Evolutionary conservation across 331 rosid genomes (phyloP).

Genomic region (Quercus phellos): DNA sequence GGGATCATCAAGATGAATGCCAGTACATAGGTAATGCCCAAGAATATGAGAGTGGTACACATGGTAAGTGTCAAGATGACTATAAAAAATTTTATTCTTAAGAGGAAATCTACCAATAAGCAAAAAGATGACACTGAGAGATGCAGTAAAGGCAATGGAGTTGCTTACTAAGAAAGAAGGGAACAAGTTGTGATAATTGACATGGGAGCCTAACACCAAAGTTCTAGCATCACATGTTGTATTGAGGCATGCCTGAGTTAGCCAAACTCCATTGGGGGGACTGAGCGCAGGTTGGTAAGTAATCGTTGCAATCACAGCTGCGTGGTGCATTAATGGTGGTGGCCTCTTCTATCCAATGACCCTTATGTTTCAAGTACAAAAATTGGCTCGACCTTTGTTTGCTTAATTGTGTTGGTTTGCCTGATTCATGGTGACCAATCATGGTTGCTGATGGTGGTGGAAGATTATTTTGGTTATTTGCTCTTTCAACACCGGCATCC

Average conservation of each 20-base stretch:
- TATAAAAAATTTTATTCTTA: neutral
- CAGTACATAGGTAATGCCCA: neutral
- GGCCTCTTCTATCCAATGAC: neutral
- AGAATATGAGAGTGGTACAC: slow-evolving; percentile 1
- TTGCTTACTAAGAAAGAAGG: no score
- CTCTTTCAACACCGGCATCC: no score
- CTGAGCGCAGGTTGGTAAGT: slow-evolving; percentile 9
- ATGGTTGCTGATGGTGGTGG: neutral
- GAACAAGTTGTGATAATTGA: no score
- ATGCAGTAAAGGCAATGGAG: slow-evolving; percentile 14
- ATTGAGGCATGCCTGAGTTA: no score
- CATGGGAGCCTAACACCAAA: no score
- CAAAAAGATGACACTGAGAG: slow-evolving; percentile 16
- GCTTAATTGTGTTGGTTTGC: neutral
- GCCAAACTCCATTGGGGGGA: slow-evolving; percentile 22
- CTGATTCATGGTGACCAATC: no score
- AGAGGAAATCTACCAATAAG: slow-evolving; percentile 24
- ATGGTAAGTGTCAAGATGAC: slow-evolving; percentile 13
- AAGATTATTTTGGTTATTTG: neutral
- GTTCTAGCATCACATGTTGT: no score
- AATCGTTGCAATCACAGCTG: slow-evolving; percentile 7
- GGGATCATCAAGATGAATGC: neutral
- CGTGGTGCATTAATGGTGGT: neutral
- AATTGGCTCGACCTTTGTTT: neutral
- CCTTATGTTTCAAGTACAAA: neutral